Conservation (phyloP, 139 green algal genomes). For the Chlorella sorokiniana region DNA sequence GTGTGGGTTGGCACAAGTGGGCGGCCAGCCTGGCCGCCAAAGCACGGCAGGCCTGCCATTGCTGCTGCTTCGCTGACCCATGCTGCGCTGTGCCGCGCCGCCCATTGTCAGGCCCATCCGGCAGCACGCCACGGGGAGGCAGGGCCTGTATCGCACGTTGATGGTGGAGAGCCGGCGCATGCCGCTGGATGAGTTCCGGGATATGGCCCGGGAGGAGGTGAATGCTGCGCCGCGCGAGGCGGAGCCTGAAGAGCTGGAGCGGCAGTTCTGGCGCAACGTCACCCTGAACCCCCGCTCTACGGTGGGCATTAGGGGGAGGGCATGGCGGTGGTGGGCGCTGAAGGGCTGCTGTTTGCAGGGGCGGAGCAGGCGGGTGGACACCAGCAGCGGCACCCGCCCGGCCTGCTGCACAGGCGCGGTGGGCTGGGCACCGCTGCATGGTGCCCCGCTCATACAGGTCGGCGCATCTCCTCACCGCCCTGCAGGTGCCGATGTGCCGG, state of each 20-base stretch:
- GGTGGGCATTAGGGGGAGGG: conserved; percentile 8
- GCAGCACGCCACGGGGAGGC: conserved; percentile 75
- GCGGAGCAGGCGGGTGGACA: background rate
- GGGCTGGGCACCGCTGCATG: background rate
- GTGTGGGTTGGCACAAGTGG: background rate
- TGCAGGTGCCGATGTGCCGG: conserved; percentile 71
- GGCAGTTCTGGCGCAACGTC: conserved; percentile 76
- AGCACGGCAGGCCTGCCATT: too few species aligned
- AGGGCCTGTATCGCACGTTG: conserved; percentile 75
- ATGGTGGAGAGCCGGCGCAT: conserved; percentile 68
- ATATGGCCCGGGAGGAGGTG: conserved; percentile 12
- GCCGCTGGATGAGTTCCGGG: conserved; percentile 42
- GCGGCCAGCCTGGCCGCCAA: too few species aligned
- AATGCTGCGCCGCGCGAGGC: conserved; percentile 20
- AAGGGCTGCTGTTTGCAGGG: background rate
- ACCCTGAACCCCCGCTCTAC: conserved; percentile 75
- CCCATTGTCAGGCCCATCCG: conserved; percentile 45
- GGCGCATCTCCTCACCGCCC: background rate
- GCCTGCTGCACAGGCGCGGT: too few species aligned
- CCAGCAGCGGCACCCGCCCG: too few species aligned
- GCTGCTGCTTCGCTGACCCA: too few species aligned
- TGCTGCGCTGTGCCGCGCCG: background rate
- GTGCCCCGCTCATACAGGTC: background rate
- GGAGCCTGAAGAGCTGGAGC: conserved; percentile 58
- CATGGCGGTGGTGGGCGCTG: background rate